Percentiles rank a stretch among this genome's conserved stretches.
phyloP scores from a whole-genome alignment of 2,329 filamentous ascomycete genomes.

The Exophiala aquamarina region DNA sequence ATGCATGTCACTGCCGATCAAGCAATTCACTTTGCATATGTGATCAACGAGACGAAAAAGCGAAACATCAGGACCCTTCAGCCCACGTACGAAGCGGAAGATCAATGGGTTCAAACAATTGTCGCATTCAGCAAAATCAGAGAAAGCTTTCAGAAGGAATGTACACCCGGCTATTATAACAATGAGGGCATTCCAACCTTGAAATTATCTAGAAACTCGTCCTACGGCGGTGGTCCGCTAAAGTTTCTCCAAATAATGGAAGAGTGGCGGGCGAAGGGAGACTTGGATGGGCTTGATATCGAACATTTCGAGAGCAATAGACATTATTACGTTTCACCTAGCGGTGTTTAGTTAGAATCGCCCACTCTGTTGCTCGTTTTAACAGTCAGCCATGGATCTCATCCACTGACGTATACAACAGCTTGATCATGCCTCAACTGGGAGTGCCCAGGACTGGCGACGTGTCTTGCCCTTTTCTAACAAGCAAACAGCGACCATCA shows the following conservation, averaged over 20 bases:
- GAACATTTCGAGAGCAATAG: no score
- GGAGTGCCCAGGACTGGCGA: no score
- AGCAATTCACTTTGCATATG: slow-evolving; percentile 20
- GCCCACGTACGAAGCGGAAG: slow-evolving; percentile 19
- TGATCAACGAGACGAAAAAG: slow-evolving; percentile 13
- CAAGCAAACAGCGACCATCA: no score
- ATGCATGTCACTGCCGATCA: slow-evolving; percentile 23
- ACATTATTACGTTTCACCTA: no score
- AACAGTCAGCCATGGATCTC: no score
- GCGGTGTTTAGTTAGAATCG: no score
- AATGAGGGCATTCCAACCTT: slow-evolving; percentile 16
- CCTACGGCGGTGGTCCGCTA: slow-evolving; percentile 16
- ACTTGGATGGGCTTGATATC: slow-evolving; percentile 18
- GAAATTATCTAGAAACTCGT: slow-evolving; percentile 11
- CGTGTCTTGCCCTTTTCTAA: no score
- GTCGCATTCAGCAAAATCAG: slow-evolving; percentile 8
- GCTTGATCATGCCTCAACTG: no score
- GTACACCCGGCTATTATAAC: slow-evolving; percentile 24
- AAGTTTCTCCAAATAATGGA: slow-evolving; percentile 18
- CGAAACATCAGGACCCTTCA: slow-evolving; percentile 17
- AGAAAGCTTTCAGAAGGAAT: slow-evolving; percentile 15
- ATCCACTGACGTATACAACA: no score
- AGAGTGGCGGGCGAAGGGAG: slow-evolving; percentile 17
- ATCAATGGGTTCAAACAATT: slow-evolving; percentile 21
- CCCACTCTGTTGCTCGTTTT: no score